Evolutionary conservation across 345 rosid genomes (phyloP).

Genomic region (Eucalyptus erythrocorys): DNA sequence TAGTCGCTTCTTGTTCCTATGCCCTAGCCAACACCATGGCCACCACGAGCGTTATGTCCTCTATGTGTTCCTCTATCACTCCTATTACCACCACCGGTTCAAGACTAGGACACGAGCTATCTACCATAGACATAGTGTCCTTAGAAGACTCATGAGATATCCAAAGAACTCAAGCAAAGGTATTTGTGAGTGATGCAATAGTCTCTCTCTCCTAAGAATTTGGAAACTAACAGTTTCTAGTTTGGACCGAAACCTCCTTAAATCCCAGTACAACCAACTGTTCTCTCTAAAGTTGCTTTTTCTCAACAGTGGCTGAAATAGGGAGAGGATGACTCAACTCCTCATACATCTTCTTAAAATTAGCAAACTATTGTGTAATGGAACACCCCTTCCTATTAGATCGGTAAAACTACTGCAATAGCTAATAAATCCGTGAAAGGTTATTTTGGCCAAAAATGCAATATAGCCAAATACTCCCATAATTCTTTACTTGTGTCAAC

Average conservation of each 20-base stretch:
- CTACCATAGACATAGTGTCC: background rate
- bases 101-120: background rate
- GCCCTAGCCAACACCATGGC: background rate
- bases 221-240: too few relatives aligned
- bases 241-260: background rate
- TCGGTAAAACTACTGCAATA: background rate
- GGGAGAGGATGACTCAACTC: background rate
- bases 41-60: background rate
- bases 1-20: background rate
- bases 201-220: background rate
- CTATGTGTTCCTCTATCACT: background rate
- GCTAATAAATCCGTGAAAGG: too few relatives aligned
- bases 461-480: too few relatives aligned
- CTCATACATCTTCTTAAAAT: background rate
- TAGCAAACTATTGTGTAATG: background rate
- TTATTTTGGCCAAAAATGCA: too few relatives aligned
- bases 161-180: background rate
- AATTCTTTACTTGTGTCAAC: too few relatives aligned
- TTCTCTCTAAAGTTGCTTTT: background rate
- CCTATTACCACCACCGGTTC: background rate
- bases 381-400: background rate
- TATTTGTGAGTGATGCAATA: background rate
- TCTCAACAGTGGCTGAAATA: background rate
- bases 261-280: background rate
- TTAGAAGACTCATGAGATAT: background rate